These are phyloP conservation scores for Acacia melanoxylon DNA, from an alignment of 306 rosid genomes.

Conservation along the genomic window DNA sequence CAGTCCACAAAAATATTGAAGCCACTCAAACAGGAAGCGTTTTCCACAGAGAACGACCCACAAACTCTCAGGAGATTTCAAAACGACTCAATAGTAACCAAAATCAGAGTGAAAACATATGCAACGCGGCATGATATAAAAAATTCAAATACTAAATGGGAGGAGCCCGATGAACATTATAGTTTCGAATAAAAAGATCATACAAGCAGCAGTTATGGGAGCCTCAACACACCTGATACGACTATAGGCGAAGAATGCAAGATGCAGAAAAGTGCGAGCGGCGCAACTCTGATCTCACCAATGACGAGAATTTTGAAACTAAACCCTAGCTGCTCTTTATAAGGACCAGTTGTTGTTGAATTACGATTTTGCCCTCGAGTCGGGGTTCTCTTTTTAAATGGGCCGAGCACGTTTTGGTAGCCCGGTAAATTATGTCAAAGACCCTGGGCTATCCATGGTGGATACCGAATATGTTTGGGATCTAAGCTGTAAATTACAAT, in stretches of 20 bases:
- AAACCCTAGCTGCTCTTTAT: slow-evolving; percentile 18
- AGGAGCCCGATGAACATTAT: too few relatives aligned
- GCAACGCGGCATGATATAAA: too few relatives aligned
- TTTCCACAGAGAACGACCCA: not conserved
- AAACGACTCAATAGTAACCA: not conserved
- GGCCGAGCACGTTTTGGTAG: not conserved
- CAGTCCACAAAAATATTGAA: not conserved
- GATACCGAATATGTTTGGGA: too few relatives aligned
- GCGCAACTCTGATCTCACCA: not conserved
- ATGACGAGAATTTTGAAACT: too few relatives aligned
- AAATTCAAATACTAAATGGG: not conserved
- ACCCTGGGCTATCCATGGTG: too few relatives aligned
- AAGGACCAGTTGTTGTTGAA: not conserved
- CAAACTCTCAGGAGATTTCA: not conserved
- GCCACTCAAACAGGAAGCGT: not conserved
- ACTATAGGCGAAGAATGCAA: not conserved
- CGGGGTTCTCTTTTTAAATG: not conserved
- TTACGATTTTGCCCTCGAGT: slow-evolving; percentile 1
- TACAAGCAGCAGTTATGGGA: not conserved
- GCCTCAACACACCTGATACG: not conserved
- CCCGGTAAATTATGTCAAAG: not conserved
- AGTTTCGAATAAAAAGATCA: too few relatives aligned
- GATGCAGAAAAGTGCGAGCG: not conserved
- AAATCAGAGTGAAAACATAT: not conserved
- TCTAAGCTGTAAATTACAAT: too few relatives aligned